Evolutionary conservation across 2,329 filamentous ascomycete species (phyloP).

Genomic region (Hymenoscyphus infarciens): DNA sequence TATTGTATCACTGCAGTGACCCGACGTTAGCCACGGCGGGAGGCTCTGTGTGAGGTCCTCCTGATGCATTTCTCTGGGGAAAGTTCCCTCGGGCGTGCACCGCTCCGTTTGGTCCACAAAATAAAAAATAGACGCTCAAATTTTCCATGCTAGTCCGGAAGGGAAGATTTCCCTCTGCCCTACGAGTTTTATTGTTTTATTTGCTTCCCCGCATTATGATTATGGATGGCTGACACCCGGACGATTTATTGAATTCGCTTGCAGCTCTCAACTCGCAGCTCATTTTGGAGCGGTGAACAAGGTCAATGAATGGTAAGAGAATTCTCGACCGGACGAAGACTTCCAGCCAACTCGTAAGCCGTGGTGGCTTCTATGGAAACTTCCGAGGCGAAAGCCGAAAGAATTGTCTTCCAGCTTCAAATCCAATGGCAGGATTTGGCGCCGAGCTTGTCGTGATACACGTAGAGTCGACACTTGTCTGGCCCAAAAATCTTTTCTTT

Average conservation of each 20-base stretch:
- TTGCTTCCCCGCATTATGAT: conserved; percentile 1
- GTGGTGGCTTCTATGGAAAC: too few species aligned
- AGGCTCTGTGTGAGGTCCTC: background rate
- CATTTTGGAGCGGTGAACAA: background rate
- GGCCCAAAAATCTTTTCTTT: too few species aligned
- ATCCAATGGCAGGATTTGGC: too few species aligned
- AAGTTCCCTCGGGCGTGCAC: background rate
- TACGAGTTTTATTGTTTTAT: background rate
- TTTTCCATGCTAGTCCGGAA: background rate
- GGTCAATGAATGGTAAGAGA: background rate
- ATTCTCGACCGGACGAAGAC: background rate
- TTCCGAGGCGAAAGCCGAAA: too few species aligned
- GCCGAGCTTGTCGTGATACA: too few species aligned
- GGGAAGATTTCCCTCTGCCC: background rate
- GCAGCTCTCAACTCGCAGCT: background rate
- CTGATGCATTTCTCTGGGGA: conserved; percentile 4
- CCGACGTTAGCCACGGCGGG: background rate
- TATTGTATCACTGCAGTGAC: background rate
- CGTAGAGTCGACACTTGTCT: too few species aligned
- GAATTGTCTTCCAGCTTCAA: too few species aligned
- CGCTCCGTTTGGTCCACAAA: background rate
- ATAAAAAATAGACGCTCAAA: background rate
- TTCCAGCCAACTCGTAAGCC: background rate
- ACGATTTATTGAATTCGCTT: background rate
- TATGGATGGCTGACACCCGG: background rate